These are phyloP conservation scores for Lipomyces anomalus DNA, from an alignment of 805 yeast species.

Conservation along the genomic window DNA sequence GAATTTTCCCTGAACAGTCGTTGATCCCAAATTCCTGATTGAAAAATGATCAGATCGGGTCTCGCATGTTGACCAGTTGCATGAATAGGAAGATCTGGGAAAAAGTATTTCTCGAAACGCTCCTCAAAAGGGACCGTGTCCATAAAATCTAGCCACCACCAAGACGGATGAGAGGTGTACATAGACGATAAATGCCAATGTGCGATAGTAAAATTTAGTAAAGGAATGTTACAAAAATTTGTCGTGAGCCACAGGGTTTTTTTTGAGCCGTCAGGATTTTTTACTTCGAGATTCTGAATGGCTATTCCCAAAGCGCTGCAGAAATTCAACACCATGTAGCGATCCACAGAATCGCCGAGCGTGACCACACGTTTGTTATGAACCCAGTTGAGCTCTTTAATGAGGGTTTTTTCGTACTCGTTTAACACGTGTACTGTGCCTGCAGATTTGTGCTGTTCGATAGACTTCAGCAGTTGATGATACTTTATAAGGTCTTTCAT, in stretches of 20 bases:
- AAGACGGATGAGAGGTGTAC: constrained; percentile 16
- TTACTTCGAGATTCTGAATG: background rate
- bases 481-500: constrained; percentile 5
- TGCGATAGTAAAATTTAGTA: constrained; percentile 15
- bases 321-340: constrained; percentile 16
- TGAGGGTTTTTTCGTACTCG: constrained; percentile 4
- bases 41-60: constrained; percentile 17
- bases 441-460: background rate
- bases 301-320: constrained; percentile 9
- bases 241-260: constrained; percentile 22
- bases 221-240: constrained; percentile 8
- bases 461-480: background rate
- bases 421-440: background rate
- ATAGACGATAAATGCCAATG: constrained; percentile 22
- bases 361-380: constrained; percentile 17
- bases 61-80: too few relatives aligned
- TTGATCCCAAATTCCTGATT: constrained; percentile 23
- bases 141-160: constrained; percentile 22
- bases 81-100: too few relatives aligned
- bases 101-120: constrained; percentile 11
- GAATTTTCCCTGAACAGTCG: constrained; percentile 15
- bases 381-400: constrained; percentile 17
- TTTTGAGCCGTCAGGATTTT: too few relatives aligned
- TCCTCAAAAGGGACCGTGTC: constrained; percentile 20
- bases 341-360: constrained; percentile 21